Base-by-base conservation (phyloP, 2,329 filamentous ascomycete species). In the Diaporthe velutina region DNA sequence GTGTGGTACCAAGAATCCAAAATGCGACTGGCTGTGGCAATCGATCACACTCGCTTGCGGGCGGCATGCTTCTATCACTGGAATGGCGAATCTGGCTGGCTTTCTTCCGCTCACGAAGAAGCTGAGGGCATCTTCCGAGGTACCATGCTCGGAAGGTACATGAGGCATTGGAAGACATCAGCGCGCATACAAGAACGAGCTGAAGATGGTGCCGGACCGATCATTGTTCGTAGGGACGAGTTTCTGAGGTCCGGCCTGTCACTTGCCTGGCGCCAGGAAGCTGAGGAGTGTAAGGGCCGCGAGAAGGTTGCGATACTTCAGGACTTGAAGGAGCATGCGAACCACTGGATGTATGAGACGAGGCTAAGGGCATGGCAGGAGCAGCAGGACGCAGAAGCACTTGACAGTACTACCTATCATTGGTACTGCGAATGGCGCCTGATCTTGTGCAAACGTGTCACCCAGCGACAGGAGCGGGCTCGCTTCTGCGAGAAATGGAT, bases 1-100 rank as follows among this genome's bases (percentile, higher is more conserved):
- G 77, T 78, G 38, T 85, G 85, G 84, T 77, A 80, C 58, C 71
- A 79, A 9, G 77, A 78, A 15, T 75, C 78, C 70, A 82, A 80
- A 75, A 77, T 76, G 40, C 77, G 70, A 6, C 22, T 75, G 17
- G 81, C 81, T 5, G 77, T 78, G 48, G 67, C 76, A 13, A 77
- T 80, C 57, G 76, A 77, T 7, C 64, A 74, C 28, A 70, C 64
- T 2, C 66, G 74, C 5, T 60, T 78, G 19, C 72, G 67, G 35
- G 55, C 70, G 30, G 60, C 73, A 13, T 77, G 75, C 48, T 33
- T 81, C 10, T 48, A 67, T 25, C 74, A 58, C 2, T 83, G 82
- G 82, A 60, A 72, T 12, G 33, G 61, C 15, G 75, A 74, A 35
- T 75, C 77, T 17, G 45, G 8, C 22, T 74, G 74, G 74, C 60